A percentile compares a stretch with the other conserved stretches of the same genome.
Evolutionary conservation across 2,329 filamentous ascomycete genomes (phyloP).

Genomic region (Phyllosticta paracitricarpa): DNA sequence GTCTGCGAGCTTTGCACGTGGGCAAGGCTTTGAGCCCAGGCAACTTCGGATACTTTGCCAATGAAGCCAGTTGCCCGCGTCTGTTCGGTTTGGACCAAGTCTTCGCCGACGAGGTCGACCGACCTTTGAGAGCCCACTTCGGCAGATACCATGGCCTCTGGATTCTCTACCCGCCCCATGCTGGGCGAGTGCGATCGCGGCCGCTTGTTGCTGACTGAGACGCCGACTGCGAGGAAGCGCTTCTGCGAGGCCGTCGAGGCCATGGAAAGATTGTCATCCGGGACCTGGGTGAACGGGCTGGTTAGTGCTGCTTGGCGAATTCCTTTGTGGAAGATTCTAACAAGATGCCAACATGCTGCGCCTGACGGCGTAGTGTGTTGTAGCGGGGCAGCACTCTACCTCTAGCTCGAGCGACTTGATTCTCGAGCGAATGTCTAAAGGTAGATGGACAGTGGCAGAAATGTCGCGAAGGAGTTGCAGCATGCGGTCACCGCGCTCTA

Average conservation of each 20-base stretch:
- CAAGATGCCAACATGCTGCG: neutral
- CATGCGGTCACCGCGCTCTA: constrained; percentile 21
- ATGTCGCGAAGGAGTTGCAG: constrained; percentile 19
- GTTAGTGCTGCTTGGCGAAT: neutral
- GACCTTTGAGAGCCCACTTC: constrained; percentile 20
- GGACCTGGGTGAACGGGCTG: neutral
- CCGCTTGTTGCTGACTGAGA: constrained; percentile 10
- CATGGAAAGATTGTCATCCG: neutral
- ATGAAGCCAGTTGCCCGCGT: constrained; percentile 20
- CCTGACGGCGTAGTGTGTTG: too few relatives aligned
- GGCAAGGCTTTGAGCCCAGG: constrained; percentile 20
- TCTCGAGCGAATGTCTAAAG: neutral
- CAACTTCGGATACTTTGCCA: constrained; percentile 17
- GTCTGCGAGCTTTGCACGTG: constrained; percentile 2
- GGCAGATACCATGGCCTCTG: constrained; percentile 17
- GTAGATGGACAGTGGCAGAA: constrained; percentile 13
- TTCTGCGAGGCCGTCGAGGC: neutral
- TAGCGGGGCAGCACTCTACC: neutral
- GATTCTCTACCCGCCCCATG: constrained; percentile 2
- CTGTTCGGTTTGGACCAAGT: constrained; percentile 16
- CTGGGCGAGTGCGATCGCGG: constrained; percentile 12
- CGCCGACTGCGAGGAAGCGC: neutral
- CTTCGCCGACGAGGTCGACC: constrained; percentile 18
- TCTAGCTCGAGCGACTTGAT: neutral
- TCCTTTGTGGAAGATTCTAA: neutral